Evolutionary conservation across 75 land plant species (phyloP).

Genomic region (Picea sitchensis): DNA sequence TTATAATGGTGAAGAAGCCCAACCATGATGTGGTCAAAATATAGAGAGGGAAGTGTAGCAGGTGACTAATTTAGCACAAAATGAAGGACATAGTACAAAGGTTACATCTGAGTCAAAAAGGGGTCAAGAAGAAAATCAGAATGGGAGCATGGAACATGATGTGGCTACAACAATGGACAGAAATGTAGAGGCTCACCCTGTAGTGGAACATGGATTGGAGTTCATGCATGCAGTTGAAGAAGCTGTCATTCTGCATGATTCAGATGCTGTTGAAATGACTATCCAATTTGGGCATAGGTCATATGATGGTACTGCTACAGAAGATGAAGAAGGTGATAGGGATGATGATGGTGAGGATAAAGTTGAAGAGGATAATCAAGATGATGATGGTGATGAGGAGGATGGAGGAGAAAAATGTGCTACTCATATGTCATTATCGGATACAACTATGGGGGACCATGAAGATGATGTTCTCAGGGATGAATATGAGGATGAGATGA

Average conservation of each 20-base stretch:
- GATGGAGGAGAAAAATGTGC: slow-evolving; percentile 54
- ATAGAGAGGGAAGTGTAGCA: not conserved
- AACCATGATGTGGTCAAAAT: not conserved
- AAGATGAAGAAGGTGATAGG: slow-evolving; percentile 28
- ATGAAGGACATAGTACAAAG: not conserved
- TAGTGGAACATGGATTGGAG: not conserved
- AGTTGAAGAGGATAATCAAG: slow-evolving; percentile 32
- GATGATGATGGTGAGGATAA: slow-evolving; percentile 23
- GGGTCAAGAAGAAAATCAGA: not conserved
- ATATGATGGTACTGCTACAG: slow-evolving; percentile 20
- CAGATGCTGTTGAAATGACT: slow-evolving; percentile 24
- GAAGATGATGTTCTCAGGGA: slow-evolving; percentile 41
- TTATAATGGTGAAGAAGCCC: not conserved
- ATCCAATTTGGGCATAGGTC: slow-evolving; percentile 22
- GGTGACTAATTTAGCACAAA: not conserved
- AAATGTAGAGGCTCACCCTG: not conserved
- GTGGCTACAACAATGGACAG: not conserved
- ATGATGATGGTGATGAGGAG: slow-evolving; percentile 71
- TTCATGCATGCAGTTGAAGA: not conserved
- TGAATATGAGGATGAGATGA: slow-evolving; percentile 39
- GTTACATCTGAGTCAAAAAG: not conserved
- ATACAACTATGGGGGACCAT: slow-evolving; percentile 44
- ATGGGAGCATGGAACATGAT: not conserved
- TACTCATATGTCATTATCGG: slow-evolving; percentile 39
- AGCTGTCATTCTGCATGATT: slow-evolving; percentile 24